These are phyloP conservation scores for Hericium alpestre DNA, from an alignment of 768 basidiomycete genomes.

Conservation along the genomic window DNA sequence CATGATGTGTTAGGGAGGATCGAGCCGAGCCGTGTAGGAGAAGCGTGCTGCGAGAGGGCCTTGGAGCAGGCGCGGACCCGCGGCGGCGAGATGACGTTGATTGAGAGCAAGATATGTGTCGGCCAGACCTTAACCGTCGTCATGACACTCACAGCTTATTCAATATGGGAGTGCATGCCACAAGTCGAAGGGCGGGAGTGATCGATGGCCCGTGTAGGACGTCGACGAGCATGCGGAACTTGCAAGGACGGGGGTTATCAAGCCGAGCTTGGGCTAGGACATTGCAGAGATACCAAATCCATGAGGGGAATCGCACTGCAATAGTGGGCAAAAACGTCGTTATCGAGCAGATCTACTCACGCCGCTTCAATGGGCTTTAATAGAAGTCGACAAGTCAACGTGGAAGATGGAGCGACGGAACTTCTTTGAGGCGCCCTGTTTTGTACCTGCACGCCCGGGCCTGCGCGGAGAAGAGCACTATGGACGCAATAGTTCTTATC, in stretches of 20 bases:
- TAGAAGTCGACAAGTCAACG: too few relatives aligned
- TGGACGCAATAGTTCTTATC: too few relatives aligned
- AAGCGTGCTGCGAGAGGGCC: conserved; percentile 26
- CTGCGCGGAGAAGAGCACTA: too few relatives aligned
- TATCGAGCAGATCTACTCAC: too few relatives aligned
- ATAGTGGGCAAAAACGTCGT: too few relatives aligned
- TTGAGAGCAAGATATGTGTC: conserved; percentile 25
- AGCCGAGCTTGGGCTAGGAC: too few relatives aligned
- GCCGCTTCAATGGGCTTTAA: too few relatives aligned
- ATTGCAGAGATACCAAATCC: too few relatives aligned
- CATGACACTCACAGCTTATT: conserved; percentile 22
- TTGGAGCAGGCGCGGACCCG: conserved; percentile 24
- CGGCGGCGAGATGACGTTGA: conserved; percentile 22
- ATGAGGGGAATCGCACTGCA: too few relatives aligned
- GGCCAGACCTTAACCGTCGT: conserved; percentile 21
- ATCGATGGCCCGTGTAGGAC: conserved; percentile 12
- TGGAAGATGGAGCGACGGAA: too few relatives aligned
- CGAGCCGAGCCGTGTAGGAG: conserved; percentile 19
- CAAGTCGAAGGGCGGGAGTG: conserved; percentile 19
- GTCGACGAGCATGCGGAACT: neutral
- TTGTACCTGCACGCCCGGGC: too few relatives aligned
- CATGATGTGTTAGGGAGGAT: conserved; percentile 2
- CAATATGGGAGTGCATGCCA: conserved; percentile 16
- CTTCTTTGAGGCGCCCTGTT: too few relatives aligned
- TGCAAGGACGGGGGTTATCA: neutral